phyloP scores from a whole-genome alignment of 2,329 filamentous ascomycete genomes.

The Exophiala sideris region DNA sequence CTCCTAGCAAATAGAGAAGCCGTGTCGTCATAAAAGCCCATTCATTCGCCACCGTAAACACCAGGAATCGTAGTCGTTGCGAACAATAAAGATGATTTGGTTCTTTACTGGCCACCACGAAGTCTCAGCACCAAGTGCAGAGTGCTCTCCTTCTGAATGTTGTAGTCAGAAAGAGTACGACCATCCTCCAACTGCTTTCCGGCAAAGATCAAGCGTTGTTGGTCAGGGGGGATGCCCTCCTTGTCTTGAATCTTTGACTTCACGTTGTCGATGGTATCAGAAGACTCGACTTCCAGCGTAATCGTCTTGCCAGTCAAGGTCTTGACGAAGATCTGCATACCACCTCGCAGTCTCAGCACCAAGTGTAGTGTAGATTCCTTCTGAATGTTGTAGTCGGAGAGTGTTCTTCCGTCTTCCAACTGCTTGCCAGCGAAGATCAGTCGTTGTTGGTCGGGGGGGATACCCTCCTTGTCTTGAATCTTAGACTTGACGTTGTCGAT shows the following conservation, averaged over 20 bases:
- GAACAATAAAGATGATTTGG: constrained; percentile 2
- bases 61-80: not conserved
- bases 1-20: not conserved
- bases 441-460: constrained; percentile 91
- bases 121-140: constrained; percentile 62
- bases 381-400: constrained; percentile 96
- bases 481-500: constrained; percentile 94
- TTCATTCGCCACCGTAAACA: constrained; percentile 1
- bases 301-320: constrained; percentile 73
- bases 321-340: constrained; percentile 84
- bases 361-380: constrained; percentile 81
- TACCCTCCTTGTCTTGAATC: constrained; percentile 78
- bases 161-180: constrained; percentile 52
- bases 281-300: constrained; percentile 65
- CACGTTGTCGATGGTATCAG: constrained; percentile 68
- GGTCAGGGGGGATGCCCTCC: constrained; percentile 70
- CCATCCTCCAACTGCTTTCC: constrained; percentile 62
- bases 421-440: constrained; percentile 94
- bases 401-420: constrained; percentile 83
- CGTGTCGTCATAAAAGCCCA: constrained; percentile 1
- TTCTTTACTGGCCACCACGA: constrained; percentile 46
- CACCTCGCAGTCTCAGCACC: constrained; percentile 76
- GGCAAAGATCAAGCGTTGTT: constrained; percentile 68
- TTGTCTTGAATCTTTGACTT: constrained; percentile 77
- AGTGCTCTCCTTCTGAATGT: constrained; percentile 60